Percentiles rank a stretch among this genome's conserved stretches.
phyloP scores from a whole-genome alignment of 2,329 filamentous ascomycete species.

The Orbilia quercus region DNA sequence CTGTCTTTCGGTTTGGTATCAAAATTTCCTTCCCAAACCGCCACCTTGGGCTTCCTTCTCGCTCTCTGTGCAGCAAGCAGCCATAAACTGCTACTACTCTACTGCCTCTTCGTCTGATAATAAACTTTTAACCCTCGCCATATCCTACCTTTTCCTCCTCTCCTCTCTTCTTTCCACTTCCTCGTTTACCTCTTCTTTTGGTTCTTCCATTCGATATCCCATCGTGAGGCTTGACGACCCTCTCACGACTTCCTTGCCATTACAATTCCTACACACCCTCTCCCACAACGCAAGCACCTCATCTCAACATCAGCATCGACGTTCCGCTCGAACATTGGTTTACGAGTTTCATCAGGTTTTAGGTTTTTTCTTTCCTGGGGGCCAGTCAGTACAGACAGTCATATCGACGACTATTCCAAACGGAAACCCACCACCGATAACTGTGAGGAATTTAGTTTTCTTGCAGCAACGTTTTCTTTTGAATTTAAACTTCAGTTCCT shows the following conservation, averaged over 20 bases:
- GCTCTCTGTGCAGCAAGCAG: conserved; percentile 7
- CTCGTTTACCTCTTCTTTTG: conserved; percentile 5
- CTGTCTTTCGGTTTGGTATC: conserved; percentile 45
- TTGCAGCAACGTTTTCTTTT: conserved; percentile 33
- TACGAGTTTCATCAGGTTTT: conserved; percentile 41
- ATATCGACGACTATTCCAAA: conserved; percentile 4
- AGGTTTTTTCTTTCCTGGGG: conserved; percentile 32
- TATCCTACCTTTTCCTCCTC: conserved; percentile 25
- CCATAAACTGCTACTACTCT: conserved; percentile 11
- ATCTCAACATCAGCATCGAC: conserved; percentile 18
- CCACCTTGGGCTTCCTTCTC: conserved; percentile 48
- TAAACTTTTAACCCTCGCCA: conserved; percentile 54
- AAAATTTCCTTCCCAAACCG: conserved; percentile 55
- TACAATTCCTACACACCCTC: conserved; percentile 24
- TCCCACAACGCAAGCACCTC: conserved; percentile 11
- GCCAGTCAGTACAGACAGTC: too few relatives aligned
- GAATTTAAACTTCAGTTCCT: too few relatives aligned
- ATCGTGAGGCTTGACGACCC: conserved; percentile 56
- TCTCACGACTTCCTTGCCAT: conserved; percentile 47
- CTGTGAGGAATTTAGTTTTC: conserved; percentile 57
- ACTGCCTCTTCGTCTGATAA: conserved; percentile 57
- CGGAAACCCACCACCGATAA: conserved; percentile 26
- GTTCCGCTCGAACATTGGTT: conserved; percentile 39
- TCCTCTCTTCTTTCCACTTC: too few relatives aligned
- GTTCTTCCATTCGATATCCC: conserved; percentile 50